Evolutionary conservation across 2,329 filamentous ascomycete species (phyloP), one percentile per base, ranked within the genome.

Genomic region (Parascedosporium putredinis): DNA sequence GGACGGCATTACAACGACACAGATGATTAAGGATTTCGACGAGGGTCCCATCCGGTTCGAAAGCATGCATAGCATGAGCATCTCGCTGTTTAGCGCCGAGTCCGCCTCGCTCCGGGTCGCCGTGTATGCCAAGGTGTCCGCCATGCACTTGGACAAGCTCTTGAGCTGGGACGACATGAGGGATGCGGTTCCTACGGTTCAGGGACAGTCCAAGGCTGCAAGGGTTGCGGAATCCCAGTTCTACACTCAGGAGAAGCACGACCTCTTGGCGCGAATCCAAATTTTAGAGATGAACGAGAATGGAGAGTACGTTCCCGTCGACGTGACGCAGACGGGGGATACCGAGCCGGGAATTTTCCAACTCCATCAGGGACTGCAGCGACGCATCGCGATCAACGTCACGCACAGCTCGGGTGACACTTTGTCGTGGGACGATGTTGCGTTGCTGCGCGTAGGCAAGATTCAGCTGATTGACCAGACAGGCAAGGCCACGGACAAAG

Each of bases 111-210:
- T 98, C 49, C 81, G 93, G 50, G 86, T 95, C 7, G 88, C 89
- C 45, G 86, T 98, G 53, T 97, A 95, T 63, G 90, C 93, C 16
- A 85, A 85, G 60, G 88, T 95, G 31, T 93, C 88, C 1, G 72
- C 83, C 0, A 96, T 96, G 83, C 93, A 98, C 67, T 76, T 98
- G 20, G 93, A 98, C 65, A 97, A 95, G 69, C 75, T 98, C 47
- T 78, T 96, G 10, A 98, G 93, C 68, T 98, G 93, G 93, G 93
- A 98, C 62, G 93, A 97, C 59, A 96, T 98, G 83, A 83, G 91
- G 52, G 91, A 98, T 64, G 77, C 79, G 16, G 73, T 82, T 46
- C 75, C 76, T 2, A 76, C 78, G 54, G 76, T 78, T 16, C 75
- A 76, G 50, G 71, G 71, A 38, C 74, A 71, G 51, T 63, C 70